phyloP scores from a whole-genome alignment of 257 asterid genomes.

The Solanum raphanifolium region DNA sequence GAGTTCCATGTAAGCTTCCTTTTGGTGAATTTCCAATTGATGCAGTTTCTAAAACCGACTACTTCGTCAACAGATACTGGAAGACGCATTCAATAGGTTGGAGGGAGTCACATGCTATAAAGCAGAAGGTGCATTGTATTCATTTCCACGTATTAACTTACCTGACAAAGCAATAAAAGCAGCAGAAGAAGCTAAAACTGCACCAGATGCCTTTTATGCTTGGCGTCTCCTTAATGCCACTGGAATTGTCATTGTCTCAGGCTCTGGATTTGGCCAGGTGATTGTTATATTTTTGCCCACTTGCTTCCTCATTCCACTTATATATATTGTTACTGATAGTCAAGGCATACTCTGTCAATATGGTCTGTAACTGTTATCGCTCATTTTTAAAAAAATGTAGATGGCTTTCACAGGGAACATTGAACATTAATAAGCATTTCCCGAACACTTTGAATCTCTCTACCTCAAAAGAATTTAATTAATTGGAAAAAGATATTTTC shows the following conservation, averaged over 20 bases:
- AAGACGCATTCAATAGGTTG: constrained; percentile 68
- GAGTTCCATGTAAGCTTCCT: not conserved
- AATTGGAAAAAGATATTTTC: not conserved
- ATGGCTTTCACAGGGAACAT: not conserved
- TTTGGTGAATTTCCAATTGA: not conserved
- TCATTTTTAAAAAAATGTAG: not conserved
- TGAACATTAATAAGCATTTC: not conserved
- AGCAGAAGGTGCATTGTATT: constrained; percentile 98
- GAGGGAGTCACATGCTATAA: constrained; percentile 88
- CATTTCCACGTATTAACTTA: constrained; percentile 63
- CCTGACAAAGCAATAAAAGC: constrained; percentile 81
- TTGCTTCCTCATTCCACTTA: not conserved
- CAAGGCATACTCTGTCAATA: not conserved
- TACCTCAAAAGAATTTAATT: not conserved
- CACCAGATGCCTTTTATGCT: constrained; percentile 79
- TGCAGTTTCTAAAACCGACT: not conserved
- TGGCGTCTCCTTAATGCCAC: constrained; percentile 71
- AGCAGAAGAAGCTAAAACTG: constrained; percentile 54
- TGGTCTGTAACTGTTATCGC: not conserved
- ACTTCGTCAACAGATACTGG: constrained; percentile 49
- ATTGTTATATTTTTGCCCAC: not conserved
- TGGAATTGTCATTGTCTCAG: constrained; percentile 92
- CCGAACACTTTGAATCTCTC: not conserved
- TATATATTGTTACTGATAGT: not conserved
- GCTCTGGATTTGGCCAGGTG: constrained; percentile 97